These are phyloP conservation scores for Raphanus hybrid DNA, from an alignment of 441 rosid genomes.

Conservation along the genomic window DNA sequence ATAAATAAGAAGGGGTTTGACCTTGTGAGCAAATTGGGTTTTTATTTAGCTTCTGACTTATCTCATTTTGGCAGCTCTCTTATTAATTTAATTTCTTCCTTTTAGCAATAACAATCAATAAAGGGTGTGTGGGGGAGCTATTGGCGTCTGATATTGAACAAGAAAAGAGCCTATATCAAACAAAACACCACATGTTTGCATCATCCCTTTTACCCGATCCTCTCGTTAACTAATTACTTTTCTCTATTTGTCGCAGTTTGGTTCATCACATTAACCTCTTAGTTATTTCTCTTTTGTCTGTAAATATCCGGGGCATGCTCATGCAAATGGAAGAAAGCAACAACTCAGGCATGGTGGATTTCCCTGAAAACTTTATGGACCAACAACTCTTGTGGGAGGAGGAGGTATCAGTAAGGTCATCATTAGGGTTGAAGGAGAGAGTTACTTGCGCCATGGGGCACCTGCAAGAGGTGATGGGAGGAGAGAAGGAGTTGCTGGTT, in stretches of 20 bases:
- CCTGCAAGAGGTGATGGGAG: conserved; percentile 60
- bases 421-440: conserved; percentile 48
- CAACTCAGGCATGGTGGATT: conserved; percentile 43
- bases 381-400: conserved; percentile 69
- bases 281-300: not conserved
- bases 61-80: conserved; percentile 34
- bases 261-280: conserved; percentile 1
- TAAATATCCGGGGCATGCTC: not conserved
- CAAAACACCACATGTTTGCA: conserved; percentile 27
- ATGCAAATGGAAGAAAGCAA: conserved; percentile 43
- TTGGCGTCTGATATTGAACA: conserved; percentile 41
- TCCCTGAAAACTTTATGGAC: conserved; percentile 74
- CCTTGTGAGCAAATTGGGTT: conserved; percentile 35
- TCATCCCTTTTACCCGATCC: conserved; percentile 5
- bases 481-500: conserved; percentile 59
- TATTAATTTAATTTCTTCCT: not conserved
- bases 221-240: not conserved
- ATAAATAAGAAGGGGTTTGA: conserved; percentile 25
- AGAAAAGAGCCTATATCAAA: conserved; percentile 19
- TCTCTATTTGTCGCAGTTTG: not conserved
- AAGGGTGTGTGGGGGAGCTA: not conserved
- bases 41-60: conserved; percentile 37
- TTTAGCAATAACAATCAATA: not conserved
- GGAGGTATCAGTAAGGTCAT: conserved; percentile 33
- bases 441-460: conserved; percentile 56